Evolutionary conservation across 192 early-diverging fungal genomes (phyloP).

Genomic region (Bifiguratus adelaidae): DNA sequence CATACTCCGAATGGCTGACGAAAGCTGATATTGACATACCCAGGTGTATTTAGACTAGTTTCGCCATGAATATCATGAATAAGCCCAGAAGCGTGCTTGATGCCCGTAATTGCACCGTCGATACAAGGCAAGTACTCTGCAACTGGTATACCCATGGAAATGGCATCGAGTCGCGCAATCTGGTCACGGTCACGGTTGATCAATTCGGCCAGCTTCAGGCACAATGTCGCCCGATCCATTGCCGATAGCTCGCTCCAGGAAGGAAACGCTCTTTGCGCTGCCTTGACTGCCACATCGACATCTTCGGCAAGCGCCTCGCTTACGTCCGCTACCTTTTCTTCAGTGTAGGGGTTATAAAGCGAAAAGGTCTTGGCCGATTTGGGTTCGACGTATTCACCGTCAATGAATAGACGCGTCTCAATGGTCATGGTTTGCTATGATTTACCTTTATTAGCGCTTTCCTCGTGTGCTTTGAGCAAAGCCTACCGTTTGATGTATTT

Average conservation of each 20-base stretch:
- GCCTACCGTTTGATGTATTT: no score
- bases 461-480: no score
- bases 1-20: slow-evolving; percentile 53
- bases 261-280: no score
- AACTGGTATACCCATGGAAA: slow-evolving; percentile 71
- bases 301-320: slow-evolving; percentile 46
- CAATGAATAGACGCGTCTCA: slow-evolving; percentile 61
- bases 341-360: slow-evolving; percentile 58
- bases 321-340: slow-evolving; percentile 39
- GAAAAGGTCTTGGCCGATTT: slow-evolving; percentile 36
- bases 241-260: neutral
- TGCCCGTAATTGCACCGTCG: slow-evolving; percentile 50
- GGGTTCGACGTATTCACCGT: slow-evolving; percentile 51
- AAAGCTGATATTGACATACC: slow-evolving; percentile 25
- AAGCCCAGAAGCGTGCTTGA: slow-evolving; percentile 62
- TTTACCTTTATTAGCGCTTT: no score
- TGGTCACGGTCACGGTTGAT: slow-evolving; percentile 15
- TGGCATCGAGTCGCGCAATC: slow-evolving; percentile 6
- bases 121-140: no score
- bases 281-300: slow-evolving; percentile 57
- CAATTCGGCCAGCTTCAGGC: slow-evolving; percentile 4
- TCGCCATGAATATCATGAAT: slow-evolving; percentile 45
- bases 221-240: neutral
- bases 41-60: slow-evolving; percentile 6
- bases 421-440: no score